phyloP scores from a whole-genome alignment of 441 rosid genomes.

The Mallotus japonicus region DNA sequence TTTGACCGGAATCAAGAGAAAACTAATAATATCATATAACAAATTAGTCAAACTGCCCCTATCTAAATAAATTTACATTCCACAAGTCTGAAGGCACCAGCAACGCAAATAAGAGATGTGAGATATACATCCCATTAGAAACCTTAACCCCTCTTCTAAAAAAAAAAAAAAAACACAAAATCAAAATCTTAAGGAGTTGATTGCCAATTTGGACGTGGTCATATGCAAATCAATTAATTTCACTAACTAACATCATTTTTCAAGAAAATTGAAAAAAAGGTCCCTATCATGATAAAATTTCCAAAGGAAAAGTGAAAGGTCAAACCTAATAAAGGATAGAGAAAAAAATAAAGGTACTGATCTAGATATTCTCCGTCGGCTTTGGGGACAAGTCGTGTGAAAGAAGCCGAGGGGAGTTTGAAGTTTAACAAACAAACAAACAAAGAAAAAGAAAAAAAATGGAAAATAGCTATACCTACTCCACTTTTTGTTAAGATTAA shows the following conservation, averaged over 20 bases:
- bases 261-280: not conserved
- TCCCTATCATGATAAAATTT: not conserved
- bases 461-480: slow-evolving; percentile 6
- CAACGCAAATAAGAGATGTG: too few species aligned
- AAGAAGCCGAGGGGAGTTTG: not conserved
- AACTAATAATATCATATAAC: too few species aligned
- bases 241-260: too few species aligned
- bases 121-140: too few species aligned
- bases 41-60: too few species aligned
- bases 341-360: not conserved
- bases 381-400: not conserved
- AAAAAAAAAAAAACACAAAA: too few species aligned
- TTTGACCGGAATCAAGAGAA: not conserved
- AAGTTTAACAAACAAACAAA: not conserved
- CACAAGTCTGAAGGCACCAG: too few species aligned
- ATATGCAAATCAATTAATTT: too few species aligned
- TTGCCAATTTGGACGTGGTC: too few species aligned
- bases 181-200: too few species aligned
- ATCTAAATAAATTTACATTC: too few species aligned
- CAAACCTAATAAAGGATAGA: slow-evolving; percentile 15
- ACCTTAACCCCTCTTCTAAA: too few species aligned
- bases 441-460: not conserved
- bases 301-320: slow-evolving; percentile 6
- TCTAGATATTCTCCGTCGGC: not conserved
- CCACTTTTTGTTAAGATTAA: slow-evolving; percentile 4